Evolutionary conservation across 75 land plant genomes (phyloP).

Genomic region (Pseudotsuga menziesii): DNA sequence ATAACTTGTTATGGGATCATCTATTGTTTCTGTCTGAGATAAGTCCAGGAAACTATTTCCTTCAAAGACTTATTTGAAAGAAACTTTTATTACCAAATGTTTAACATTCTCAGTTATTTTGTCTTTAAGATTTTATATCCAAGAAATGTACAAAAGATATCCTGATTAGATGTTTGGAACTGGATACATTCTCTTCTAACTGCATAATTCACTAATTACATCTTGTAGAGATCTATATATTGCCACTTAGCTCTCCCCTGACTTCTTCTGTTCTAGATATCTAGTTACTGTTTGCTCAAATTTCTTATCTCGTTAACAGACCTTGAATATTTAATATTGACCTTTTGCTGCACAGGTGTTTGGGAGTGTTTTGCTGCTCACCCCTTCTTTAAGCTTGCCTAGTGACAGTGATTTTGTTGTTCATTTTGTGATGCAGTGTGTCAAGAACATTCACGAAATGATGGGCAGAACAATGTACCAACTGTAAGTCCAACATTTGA

Average conservation of each 20-base stretch:
- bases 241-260: not conserved
- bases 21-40: not conserved
- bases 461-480: conserved; percentile 65
- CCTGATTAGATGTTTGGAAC: not conserved
- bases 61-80: not conserved
- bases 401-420: not conserved
- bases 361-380: not conserved
- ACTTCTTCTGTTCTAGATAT: not conserved
- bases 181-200: not conserved
- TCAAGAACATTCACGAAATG: conserved; percentile 71
- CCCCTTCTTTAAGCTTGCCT: not conserved
- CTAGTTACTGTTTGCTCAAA: not conserved
- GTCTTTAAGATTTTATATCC: not conserved
- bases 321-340: not conserved
- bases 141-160: not conserved
- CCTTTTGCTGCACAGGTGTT: not conserved
- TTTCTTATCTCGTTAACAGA: not conserved
- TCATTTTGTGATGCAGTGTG: conserved; percentile 40
- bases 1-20: not conserved
- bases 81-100: not conserved
- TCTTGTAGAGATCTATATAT: not conserved
- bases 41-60: not conserved
- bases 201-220: not conserved
- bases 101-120: not conserved
- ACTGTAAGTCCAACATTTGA: conserved; percentile 30